Evolutionary conservation across 768 basidiomycete species (phyloP), one percentile per base, ranked within the genome.

Genomic region (Lyophyllum shimeji): DNA sequence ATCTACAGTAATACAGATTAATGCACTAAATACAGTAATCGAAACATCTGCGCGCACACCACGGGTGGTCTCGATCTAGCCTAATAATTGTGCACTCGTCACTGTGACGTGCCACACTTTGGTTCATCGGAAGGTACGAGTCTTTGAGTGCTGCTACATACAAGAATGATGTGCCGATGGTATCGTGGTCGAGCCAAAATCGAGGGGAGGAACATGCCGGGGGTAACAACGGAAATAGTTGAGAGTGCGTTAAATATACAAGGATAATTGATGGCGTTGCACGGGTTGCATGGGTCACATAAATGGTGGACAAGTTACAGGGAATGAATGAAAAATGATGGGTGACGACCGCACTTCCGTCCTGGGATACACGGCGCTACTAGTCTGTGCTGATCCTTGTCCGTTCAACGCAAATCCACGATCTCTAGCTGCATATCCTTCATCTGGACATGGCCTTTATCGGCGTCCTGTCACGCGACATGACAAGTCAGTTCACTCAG

Each of bases 361-460:
- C n/a, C 8, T 4, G 39, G 9, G 39, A 40, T 40, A n/a, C 39
- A 18, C n/a, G n/a, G n/a, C n/a, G n/a, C n/a, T n/a, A 6, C 17
- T 18, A 40, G 7, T 13, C 9, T 18, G 15, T n/a, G 18, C 17
- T 18, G 39, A 40, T 40, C 2, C 17, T n/a, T 18, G 18, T n/a
- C 48, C 37, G 17, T 34, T 46, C 46, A 58, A n/a, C 93, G 84
- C 59, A 94, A 65, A 72, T 95, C 93, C n/a, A 93, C 87, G 56
- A 93, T 91, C 71, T 94, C 93, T 48, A 95, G 70, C 1, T 82
- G 70, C 27, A 83, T 68, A 43, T 90, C 87, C 59, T 81, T 85
- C 79, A 89, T 87, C 64, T 85, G 82, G 9, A 93, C 90, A 68
- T 95, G 93, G 0, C 88, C 89, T 66, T 86, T 90, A 63, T 92